Evolutionary conservation across 192 early-diverging fungal species (phyloP).

Genomic region (Phycomyces blakesleeanus): DNA sequence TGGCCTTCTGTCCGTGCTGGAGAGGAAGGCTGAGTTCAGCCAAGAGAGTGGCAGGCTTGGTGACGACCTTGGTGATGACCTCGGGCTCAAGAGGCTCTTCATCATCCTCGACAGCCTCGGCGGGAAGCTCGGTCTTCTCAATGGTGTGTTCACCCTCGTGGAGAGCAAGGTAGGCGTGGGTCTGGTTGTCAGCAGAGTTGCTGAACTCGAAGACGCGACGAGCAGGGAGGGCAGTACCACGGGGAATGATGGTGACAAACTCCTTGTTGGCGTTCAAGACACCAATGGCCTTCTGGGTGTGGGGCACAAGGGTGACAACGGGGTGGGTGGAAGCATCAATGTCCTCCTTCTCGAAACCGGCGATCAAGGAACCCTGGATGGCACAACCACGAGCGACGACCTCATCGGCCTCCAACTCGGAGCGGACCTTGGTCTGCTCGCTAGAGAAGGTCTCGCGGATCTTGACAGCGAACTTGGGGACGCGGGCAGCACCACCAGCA

Average conservation of each 20-base stretch:
- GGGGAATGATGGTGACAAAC: conserved; percentile 77
- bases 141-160: conserved; percentile 76
- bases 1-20: conserved; percentile 45
- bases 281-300: conserved; percentile 74
- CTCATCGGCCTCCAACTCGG: conserved; percentile 91
- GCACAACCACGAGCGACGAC: conserved; percentile 88
- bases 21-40: conserved; percentile 65
- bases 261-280: conserved; percentile 64
- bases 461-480: conserved; percentile 80
- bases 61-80: conserved; percentile 40
- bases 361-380: conserved; percentile 77
- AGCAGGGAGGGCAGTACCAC: conserved; percentile 83
- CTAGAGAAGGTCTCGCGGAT: conserved; percentile 70
- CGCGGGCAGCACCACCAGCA: conserved; percentile 83
- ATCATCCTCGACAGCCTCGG: conserved; percentile 45
- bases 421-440: conserved; percentile 60
- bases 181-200: conserved; percentile 59
- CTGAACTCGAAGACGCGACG: conserved; percentile 72
- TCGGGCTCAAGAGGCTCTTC: conserved; percentile 43
- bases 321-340: conserved; percentile 50
- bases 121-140: conserved; percentile 42
- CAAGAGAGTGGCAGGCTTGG: conserved; percentile 51
- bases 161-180: conserved; percentile 74
- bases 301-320: conserved; percentile 50
- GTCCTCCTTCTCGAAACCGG: conserved; percentile 58